Evolutionary conservation across 345 rosid genomes (phyloP), one percentile per base, ranked within the genome.

Genomic region (Cardamine resedifolia): DNA sequence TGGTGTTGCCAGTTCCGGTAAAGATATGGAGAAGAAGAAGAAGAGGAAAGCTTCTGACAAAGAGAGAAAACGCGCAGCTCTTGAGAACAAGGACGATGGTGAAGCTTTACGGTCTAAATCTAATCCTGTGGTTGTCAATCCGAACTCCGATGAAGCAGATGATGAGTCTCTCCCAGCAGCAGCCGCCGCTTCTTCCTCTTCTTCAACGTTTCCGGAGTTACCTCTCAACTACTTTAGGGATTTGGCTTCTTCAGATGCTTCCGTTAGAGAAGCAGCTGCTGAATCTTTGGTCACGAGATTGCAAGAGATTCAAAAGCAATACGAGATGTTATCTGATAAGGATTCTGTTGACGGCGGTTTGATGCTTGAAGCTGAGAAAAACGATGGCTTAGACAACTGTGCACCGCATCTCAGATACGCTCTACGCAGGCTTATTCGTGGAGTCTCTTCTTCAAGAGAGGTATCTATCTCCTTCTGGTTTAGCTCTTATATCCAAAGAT

Each of bases 401-500:
- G 99, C 96, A 0, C 96, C 98, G 2, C 87, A 94, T 47, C 52
- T 95, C 41, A 83, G 96, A 78, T 92, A 95, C 66, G 94, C 98
- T 48, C 61, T 92, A 6, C 87, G 97, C 6, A 88, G 99, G 79
- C 92, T 95, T 28, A 82, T 95, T 45, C 96, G 94, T 2, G 99
- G 99, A 11, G 90, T 85, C 80, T 95, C 98, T 52, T 95, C 99
- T 1, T 88, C 99, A 3, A 86, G 98, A 78, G 97, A 91, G 97
- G 99, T 92, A 66, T 61, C 80, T 38, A 7, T 16, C 14, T 3
- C 23, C 15, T 68, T 58, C 53, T 58, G 14, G 4, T 36, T 48
- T 43, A 1, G 4, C 49, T 47, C 10, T 12, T 6, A 0, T 70
- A 34, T 57, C 28, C 9, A 70, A 26, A 45, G 20, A 27, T 45